phyloP scores from a whole-genome alignment of 192 early-diverging fungal species.

The Coemansia umbellata region DNA sequence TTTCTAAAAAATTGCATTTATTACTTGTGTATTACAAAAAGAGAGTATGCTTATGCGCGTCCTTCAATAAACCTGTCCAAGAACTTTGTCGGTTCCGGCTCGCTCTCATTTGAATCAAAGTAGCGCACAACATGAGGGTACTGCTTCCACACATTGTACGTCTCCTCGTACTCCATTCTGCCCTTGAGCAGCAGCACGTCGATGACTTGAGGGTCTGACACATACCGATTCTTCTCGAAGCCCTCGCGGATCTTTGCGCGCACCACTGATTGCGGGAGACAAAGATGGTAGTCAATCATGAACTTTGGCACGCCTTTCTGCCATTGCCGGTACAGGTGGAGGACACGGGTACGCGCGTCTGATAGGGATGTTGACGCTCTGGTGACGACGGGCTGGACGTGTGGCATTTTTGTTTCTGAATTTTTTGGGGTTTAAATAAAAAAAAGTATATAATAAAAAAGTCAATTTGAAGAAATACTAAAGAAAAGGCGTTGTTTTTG shows the following conservation, averaged over 20 bases:
- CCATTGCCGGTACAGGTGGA: slow-evolving; percentile 70
- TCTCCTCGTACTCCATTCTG: slow-evolving; percentile 82
- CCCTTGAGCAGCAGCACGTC: slow-evolving; percentile 89
- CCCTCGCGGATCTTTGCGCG: slow-evolving; percentile 83
- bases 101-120: slow-evolving; percentile 73
- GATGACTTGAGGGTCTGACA: slow-evolving; percentile 68
- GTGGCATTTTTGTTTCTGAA: slow-evolving; percentile 34
- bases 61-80: slow-evolving; percentile 80
- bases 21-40: neutral
- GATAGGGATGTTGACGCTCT: slow-evolving; percentile 56
- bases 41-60: slow-evolving; percentile 16
- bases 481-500: neutral
- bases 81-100: slow-evolving; percentile 66
- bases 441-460: neutral
- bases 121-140: slow-evolving; percentile 82
- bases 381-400: slow-evolving; percentile 38
- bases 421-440: neutral
- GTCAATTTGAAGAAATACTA: neutral
- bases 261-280: slow-evolving; percentile 65
- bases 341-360: slow-evolving; percentile 59
- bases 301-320: slow-evolving; percentile 64
- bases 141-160: slow-evolving; percentile 91
- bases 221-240: slow-evolving; percentile 81
- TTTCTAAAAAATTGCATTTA: neutral
- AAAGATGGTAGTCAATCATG: slow-evolving; percentile 68